These are phyloP conservation scores for Geotrichum carabidarum DNA, from an alignment of 1,139 yeast genomes.

Conservation along the genomic window DNA sequence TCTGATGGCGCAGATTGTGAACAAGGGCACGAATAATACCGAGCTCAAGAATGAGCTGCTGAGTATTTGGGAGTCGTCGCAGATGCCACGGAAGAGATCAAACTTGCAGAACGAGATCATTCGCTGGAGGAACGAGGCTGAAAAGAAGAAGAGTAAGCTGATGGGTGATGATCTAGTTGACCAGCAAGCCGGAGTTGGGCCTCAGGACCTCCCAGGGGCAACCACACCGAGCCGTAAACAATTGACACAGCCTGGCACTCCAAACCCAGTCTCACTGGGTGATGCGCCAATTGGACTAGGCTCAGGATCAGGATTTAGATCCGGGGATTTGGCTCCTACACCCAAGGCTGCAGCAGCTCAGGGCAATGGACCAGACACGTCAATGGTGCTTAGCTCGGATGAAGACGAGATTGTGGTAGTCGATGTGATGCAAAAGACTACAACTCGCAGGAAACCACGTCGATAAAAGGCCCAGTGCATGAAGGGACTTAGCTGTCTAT, in stretches of 20 bases:
- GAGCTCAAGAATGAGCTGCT: conserved; percentile 15
- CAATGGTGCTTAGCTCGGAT: conserved; percentile 2
- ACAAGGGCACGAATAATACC: not conserved
- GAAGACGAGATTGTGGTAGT: conserved; percentile 19
- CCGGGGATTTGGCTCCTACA: no score
- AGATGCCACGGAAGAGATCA: conserved; percentile 12
- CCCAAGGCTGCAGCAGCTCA: not conserved
- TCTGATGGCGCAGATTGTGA: conserved; percentile 41
- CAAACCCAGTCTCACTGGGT: no score
- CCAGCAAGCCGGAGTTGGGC: no score
- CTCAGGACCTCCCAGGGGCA: no score
- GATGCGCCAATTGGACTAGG: no score
- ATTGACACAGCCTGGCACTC: no score
- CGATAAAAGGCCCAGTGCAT: no score
- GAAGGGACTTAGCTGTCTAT: no score
- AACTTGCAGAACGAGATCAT: conserved; percentile 5
- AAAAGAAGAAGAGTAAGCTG: not conserved
- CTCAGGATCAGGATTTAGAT: no score
- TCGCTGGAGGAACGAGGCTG: not conserved
- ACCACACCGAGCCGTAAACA: no score
- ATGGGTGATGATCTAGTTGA: no score
- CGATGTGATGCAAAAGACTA: conserved; percentile 17
- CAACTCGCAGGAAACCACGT: no score
- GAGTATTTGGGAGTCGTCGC: conserved; percentile 22
- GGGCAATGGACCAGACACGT: not conserved